Evolutionary conservation across 2,329 filamentous ascomycete species (phyloP), one percentile per base, ranked within the genome.

Genomic region (Emergomyces orientalis): DNA sequence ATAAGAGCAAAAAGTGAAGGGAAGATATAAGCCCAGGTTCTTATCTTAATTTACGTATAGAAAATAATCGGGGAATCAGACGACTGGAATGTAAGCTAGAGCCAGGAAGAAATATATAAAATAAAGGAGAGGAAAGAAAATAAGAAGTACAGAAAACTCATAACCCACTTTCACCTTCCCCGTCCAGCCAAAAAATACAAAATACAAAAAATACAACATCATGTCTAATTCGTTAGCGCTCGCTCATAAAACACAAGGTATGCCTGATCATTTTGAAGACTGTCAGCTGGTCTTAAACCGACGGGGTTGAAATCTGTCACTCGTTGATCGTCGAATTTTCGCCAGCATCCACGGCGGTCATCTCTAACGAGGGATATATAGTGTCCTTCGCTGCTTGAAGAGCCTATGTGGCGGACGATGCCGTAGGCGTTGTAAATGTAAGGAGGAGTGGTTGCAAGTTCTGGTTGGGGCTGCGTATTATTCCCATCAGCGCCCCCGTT

Each of bases 391-490:
- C 84, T 83, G 60, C 89, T 79, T 0, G 81, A 85, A 0, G 78
- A 77, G 27, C 92, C 92, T 3, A 84, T 76, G 73, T 97, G 92
- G 65, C 89, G 82, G 61, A 95, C 84, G 7, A 97, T 88, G 1
- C 87, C 93, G 72, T 96, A 97, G 60, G 89, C 87, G 71, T 96
- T 88, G 74, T 97, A 99, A 5, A 80, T 78, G 71, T 89, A 91
- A 0, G 89, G 87, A 0, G 73, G 73, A 60, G 71, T 77, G 62
- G 69, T 77, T 61, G 69, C 73, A 52, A 69, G 67, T 63, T 72
- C 64, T 71, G 65, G 37, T 9, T 63, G 34, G 67, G 83, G 75
- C 30, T 49, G 90, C 77, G 56, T 83, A 79, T 63, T 84, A 80
- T 17, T 90, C 79, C 14, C 87, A 84, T 73, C 89, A 90, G 34